A percentile compares a stretch with the other conserved stretches of the same genome.
phyloP scores from a whole-genome alignment of 2,329 filamentous ascomycete genomes.

The Pseudogymnoascus pannorum region DNA sequence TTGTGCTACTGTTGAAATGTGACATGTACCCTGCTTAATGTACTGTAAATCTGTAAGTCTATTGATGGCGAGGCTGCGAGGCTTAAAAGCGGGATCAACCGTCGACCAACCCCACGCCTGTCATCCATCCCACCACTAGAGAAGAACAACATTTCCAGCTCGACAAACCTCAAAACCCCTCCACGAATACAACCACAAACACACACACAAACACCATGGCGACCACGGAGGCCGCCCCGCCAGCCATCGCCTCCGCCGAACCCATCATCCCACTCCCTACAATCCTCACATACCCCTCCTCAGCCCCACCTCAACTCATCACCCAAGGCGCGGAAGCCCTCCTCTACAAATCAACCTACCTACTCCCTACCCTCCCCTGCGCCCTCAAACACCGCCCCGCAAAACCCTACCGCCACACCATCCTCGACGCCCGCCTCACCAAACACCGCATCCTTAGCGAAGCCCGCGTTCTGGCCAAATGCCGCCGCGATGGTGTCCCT shows the following conservation, averaged over 20 bases:
- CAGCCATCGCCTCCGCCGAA: constrained; percentile 12
- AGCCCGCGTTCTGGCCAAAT: constrained; percentile 74
- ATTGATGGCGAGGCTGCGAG: constrained; percentile 1
- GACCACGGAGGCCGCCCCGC: not conserved
- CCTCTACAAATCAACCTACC: constrained; percentile 80
- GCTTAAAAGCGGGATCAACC: constrained; percentile 10
- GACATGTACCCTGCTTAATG: constrained; percentile 2
- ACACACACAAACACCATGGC: constrained; percentile 13
- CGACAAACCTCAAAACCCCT: not conserved
- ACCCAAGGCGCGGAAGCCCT: constrained; percentile 94
- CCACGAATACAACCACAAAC: constrained; percentile 3
- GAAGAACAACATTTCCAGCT: not conserved
- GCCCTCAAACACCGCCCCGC: constrained; percentile 86
- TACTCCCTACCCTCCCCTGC: constrained; percentile 58
- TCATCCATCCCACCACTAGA: not conserved
- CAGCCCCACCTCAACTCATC: constrained; percentile 59
- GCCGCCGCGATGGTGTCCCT: constrained; percentile 67
- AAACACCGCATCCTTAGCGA: constrained; percentile 82
- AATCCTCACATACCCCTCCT: constrained; percentile 56
- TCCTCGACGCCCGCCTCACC: constrained; percentile 80
- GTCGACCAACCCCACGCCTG: constrained; percentile 9
- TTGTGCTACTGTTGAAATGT: not conserved
- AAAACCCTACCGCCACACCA: constrained; percentile 87
- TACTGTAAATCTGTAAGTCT: constrained; percentile 1
- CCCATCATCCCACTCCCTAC: constrained; percentile 46